Percentiles rank a stretch among this genome's conserved stretches.
Conservation (phyloP, 768 basidiomycete species). For the Tulasnella sp. region DNA sequence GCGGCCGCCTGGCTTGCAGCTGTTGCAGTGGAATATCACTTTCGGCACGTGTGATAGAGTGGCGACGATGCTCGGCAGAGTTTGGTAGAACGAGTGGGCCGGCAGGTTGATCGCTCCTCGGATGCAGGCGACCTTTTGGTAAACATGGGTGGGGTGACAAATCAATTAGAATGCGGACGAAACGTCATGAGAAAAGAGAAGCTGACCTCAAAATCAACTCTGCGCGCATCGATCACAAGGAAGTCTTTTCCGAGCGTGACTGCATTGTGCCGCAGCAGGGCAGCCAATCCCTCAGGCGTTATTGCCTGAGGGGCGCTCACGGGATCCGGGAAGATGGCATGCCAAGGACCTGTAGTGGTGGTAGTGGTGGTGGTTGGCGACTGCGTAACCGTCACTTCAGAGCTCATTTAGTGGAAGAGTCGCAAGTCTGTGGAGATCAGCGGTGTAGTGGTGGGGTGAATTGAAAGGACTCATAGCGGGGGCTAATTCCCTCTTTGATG, state of each 20-base stretch:
- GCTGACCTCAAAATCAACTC: constrained; percentile 49
- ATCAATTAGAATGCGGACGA: neutral
- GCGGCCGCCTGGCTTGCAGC: constrained; percentile 27
- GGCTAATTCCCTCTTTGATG: neutral
- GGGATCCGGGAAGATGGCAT: constrained; percentile 14
- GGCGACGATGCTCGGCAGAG: constrained; percentile 44
- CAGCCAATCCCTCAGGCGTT: constrained; percentile 37
- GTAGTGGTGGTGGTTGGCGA: neutral
- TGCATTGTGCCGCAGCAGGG: neutral
- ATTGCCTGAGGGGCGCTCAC: constrained; percentile 3
- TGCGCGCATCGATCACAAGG: constrained; percentile 48
- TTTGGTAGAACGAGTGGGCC: constrained; percentile 51
- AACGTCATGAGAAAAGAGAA: neutral
- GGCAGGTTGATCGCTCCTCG: constrained; percentile 51
- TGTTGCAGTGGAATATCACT: constrained; percentile 39
- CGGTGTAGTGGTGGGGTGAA: neutral
- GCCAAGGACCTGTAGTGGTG: neutral
- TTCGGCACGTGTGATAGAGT: constrained; percentile 41
- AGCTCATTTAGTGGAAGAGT: neutral
- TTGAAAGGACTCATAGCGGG: neutral
- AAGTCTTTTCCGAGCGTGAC: constrained; percentile 39
- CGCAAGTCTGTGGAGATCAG: neutral
- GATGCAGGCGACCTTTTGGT: constrained; percentile 40
- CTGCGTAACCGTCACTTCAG: neutral
- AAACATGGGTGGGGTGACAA: neutral